These are phyloP conservation scores for Aspergillus avenaceus DNA, from an alignment of 495 filamentous ascomycete species.

Conservation along the genomic window DNA sequence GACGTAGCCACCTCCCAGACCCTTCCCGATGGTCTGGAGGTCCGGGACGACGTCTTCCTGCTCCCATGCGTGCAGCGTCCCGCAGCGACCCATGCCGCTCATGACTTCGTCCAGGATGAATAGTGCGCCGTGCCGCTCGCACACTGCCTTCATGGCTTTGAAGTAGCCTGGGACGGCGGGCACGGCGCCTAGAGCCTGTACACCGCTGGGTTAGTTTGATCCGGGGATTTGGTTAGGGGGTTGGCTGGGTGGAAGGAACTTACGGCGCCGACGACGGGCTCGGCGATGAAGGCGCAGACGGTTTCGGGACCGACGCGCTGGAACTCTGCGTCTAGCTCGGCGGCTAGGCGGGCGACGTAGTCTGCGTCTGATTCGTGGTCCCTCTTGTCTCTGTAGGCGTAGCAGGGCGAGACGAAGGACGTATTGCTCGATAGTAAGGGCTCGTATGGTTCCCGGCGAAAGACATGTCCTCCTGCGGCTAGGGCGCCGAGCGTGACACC, in stretches of 20 bases:
- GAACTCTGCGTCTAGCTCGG: conserved; percentile 74
- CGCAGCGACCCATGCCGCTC: conserved; percentile 70
- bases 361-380: conserved; percentile 40
- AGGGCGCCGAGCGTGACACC: conserved; percentile 69
- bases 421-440: conserved; percentile 59
- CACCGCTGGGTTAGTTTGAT: not conserved
- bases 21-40: conserved; percentile 68
- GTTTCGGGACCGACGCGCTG: conserved; percentile 63
- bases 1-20: conserved; percentile 61
- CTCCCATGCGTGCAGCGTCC: conserved; percentile 66
- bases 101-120: conserved; percentile 76
- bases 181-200: conserved; percentile 54
- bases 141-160: conserved; percentile 56
- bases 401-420: conserved; percentile 66
- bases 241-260: conserved; percentile 4
- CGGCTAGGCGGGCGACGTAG: conserved; percentile 55
- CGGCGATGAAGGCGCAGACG: conserved; percentile 74
- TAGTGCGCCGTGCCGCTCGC: conserved; percentile 60
- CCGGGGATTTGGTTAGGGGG: not conserved
- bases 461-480: conserved; percentile 57
- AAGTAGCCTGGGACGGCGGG: conserved; percentile 63
- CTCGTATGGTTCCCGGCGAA: conserved; percentile 61
- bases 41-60: conserved; percentile 60
- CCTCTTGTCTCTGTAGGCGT: conserved; percentile 55
- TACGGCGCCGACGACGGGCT: conserved; percentile 62